phyloP scores from a whole-genome alignment of 345 rosid genomes.

The Clarkia xantiana region DNA sequence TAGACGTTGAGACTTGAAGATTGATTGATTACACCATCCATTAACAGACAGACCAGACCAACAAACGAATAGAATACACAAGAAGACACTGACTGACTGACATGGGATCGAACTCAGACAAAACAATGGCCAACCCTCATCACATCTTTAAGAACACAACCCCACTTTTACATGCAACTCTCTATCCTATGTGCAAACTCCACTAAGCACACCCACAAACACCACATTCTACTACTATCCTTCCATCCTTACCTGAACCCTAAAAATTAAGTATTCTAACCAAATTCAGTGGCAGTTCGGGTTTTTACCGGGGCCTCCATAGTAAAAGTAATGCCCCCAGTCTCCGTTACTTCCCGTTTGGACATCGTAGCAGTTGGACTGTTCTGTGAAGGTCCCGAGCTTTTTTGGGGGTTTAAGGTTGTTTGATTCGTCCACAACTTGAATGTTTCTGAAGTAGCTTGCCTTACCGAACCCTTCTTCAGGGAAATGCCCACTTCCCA shows the following conservation, averaged over 20 bases:
- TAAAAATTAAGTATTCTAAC: not conserved
- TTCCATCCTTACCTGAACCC: not conserved
- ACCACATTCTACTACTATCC: too few relatives aligned
- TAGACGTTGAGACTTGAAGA: too few relatives aligned
- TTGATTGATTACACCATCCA: not conserved
- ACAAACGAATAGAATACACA: slow-evolving; percentile 3
- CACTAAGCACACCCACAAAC: not conserved
- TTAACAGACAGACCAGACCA: not conserved
- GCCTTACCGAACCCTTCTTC: slow-evolving; percentile 41
- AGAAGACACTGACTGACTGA: too few relatives aligned
- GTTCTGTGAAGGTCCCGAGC: slow-evolving; percentile 29
- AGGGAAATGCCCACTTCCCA: slow-evolving; percentile 43
- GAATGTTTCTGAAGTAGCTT: slow-evolving; percentile 36
- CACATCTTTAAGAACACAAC: not conserved
- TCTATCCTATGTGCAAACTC: slow-evolving; percentile 5
- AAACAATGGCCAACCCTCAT: slow-evolving; percentile 1
- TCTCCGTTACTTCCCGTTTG: slow-evolving; percentile 28
- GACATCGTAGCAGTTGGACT: slow-evolving; percentile 34
- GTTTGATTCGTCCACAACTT: slow-evolving; percentile 35
- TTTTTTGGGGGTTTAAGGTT: slow-evolving; percentile 36
- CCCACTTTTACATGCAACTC: not conserved
- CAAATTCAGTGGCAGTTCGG: slow-evolving; percentile 22
- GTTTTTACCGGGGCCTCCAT: slow-evolving; percentile 41
- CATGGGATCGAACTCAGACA: not conserved
- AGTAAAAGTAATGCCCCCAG: slow-evolving; percentile 45